Evolutionary conservation across 1,284 basidiomycete genomes (phyloP), one percentile per base, ranked within the genome.

Genomic region (Inonotus hispidus): DNA sequence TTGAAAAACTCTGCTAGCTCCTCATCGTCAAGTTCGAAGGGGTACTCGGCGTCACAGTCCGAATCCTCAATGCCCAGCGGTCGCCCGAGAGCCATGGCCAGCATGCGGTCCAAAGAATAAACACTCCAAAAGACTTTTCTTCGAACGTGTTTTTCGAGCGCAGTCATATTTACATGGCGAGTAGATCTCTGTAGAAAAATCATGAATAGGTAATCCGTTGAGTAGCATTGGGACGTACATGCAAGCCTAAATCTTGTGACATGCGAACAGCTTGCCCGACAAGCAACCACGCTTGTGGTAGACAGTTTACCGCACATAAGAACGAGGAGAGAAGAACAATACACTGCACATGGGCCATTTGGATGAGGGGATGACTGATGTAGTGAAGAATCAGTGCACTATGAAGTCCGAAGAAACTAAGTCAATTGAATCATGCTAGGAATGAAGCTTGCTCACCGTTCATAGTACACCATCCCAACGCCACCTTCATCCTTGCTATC

Each of bases 91-190:
- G 92, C 87, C 59, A 94, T 82, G 21, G 93, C 93, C 29, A 95
- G 84, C 88, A 94, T 92, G 58, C 92, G 86, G 72, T 95, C 93
- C 29, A 95, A 77, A 16, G 86, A 86, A 69, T 95, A 95, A 27
- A 93, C 88, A 39, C 89, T 87, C 91, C 92, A 94, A 91, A 93
- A 95, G 53, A 93, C 87, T 73, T 93, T 91, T 57, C 88, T 79
- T 37, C 92, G 84, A 0, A 91, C 91, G 74, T 95, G 92, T 74
- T 93, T 93, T 71, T 94, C 90, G 47, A 90, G 82, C 43, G 87
- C 78, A 27, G 83, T 75, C 46, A 93, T 77, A 14, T 79, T 72
- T 60, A 93, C 79, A 49, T 90, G 83, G 56, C 87, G 83, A 7
- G 91, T 88, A 2, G 90, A 91, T 64, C 93, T 88, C 92, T 93